A percentile compares a stretch with the other conserved stretches of the same genome.
Conservation (phyloP, 257 asterid genomes). For the Gynochthodes officinalis region DNA sequence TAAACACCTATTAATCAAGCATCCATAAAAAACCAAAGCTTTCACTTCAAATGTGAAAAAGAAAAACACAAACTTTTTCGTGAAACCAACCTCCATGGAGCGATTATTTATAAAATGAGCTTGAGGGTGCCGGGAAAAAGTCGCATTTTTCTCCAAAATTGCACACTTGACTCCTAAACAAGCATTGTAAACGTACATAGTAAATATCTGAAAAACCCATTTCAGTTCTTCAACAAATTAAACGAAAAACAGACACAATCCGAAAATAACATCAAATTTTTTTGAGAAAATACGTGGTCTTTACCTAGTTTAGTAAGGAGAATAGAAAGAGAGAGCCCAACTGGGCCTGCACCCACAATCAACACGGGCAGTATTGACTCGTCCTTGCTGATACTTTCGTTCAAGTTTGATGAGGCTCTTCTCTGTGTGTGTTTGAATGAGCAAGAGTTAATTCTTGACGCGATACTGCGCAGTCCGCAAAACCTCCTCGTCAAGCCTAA, state of each 20-base stretch:
- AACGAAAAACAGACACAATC: background rate
- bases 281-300: background rate
- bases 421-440: conserved; percentile 24
- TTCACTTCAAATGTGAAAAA: background rate
- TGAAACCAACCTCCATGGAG: conserved; percentile 77
- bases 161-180: conserved; percentile 70
- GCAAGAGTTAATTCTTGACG: conserved; percentile 14
- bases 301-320: conserved; percentile 81
- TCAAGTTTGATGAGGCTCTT: conserved; percentile 38
- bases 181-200: background rate
- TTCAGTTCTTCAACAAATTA: background rate
- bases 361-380: conserved; percentile 65
- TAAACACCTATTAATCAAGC: conserved; percentile 58
- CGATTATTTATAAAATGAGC: conserved; percentile 95
- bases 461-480: background rate
- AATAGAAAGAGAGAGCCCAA: conserved; percentile 78
- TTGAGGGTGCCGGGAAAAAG: conserved; percentile 80
- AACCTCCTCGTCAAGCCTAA: conserved; percentile 9
- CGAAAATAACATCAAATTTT: background rate
- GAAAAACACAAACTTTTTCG: background rate
- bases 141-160: conserved; percentile 68
- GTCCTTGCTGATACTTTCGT: conserved; percentile 17
- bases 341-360: conserved; percentile 97
- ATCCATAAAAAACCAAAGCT: conserved; percentile 36
- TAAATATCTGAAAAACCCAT: conserved; percentile 6